Conservation (phyloP, 169 alveolate genomes). For the Plasmodium billcollinsi region DNA sequence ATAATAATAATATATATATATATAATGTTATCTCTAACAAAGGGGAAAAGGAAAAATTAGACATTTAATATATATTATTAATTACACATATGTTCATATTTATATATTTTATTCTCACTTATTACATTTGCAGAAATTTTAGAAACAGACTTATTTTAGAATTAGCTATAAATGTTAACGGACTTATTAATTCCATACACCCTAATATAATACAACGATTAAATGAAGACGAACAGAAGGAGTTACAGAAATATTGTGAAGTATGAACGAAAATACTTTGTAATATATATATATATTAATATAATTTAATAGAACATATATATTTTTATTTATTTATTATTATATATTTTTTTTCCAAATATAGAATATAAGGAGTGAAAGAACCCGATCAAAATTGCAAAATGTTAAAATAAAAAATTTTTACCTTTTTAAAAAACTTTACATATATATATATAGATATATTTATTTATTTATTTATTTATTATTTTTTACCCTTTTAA, state of each 20-base stretch:
- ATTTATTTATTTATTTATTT: neutral
- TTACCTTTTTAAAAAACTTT: constrained; percentile 2
- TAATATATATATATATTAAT: neutral
- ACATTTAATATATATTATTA: neutral
- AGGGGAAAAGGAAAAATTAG: neutral
- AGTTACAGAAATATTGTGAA: constrained; percentile 66
- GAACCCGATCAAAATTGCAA: constrained; percentile 60
- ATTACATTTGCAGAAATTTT: constrained; percentile 38
- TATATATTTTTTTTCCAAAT: constrained; percentile 3
- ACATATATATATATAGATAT: no score
- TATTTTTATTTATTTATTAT: neutral
- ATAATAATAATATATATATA: neutral
- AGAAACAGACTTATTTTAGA: constrained; percentile 73
- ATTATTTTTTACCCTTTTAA: neutral
- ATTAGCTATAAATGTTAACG: constrained; percentile 75
- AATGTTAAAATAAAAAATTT: constrained; percentile 16
- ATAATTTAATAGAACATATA: constrained; percentile 7
- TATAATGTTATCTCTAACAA: neutral
- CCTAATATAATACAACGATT: constrained; percentile 71
- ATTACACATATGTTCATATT: neutral
- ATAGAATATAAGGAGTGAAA: constrained; percentile 66
- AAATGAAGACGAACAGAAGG: constrained; percentile 69
- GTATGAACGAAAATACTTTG: constrained; percentile 11
- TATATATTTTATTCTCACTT: neutral
- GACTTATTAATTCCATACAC: constrained; percentile 63